phyloP scores from a whole-genome alignment of 345 rosid genomes.

The Syzygium grande region DNA sequence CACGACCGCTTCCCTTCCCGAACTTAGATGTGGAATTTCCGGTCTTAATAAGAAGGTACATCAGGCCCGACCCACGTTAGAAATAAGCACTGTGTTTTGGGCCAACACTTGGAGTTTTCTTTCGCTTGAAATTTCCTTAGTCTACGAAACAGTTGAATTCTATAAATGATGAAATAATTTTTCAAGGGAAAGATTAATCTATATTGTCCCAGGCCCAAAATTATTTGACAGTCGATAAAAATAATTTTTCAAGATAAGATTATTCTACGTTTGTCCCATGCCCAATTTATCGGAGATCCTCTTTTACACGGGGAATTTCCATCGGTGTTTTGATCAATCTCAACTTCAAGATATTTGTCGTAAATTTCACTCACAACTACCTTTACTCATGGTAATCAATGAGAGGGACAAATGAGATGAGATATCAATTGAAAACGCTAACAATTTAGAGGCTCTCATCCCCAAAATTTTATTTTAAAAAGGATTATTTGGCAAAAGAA shows the following conservation, averaged over 20 bases:
- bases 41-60: neutral
- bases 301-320: neutral
- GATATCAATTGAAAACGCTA: neutral
- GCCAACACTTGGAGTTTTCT: neutral
- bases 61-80: neutral
- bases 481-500: neutral
- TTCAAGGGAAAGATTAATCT: neutral
- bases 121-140: neutral
- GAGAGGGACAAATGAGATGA: neutral
- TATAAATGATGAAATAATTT: neutral
- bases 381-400: neutral
- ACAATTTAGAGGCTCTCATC: neutral
- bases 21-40: neutral
- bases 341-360: neutral
- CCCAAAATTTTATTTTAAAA: neutral
- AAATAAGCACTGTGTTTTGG: neutral
- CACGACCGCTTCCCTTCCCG: neutral
- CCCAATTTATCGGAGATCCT: neutral
- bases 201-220: neutral
- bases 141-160: neutral
- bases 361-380: neutral
- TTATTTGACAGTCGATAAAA: neutral
- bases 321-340: neutral
- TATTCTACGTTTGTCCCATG: neutral
- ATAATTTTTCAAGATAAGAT: neutral